A percentile compares a stretch with the other conserved stretches of the same genome.
phyloP scores from a whole-genome alignment of 2,329 filamentous ascomycete species.

The Fusarium pseudograminearum region DNA sequence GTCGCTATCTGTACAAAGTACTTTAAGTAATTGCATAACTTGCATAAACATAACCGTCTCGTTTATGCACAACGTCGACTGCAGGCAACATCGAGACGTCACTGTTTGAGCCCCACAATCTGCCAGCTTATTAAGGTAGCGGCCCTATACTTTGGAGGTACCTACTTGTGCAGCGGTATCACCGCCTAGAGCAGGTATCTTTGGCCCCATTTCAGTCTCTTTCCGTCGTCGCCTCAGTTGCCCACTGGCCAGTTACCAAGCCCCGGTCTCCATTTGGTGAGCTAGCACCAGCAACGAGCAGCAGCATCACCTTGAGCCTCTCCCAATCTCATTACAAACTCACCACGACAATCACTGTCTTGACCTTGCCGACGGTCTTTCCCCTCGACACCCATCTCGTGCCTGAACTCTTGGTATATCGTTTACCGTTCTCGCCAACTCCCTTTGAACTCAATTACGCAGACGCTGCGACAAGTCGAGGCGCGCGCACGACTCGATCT shows the following conservation, averaged over 20 bases:
- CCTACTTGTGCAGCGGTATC: conserved; percentile 22
- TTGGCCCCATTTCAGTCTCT: conserved; percentile 23
- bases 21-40: background rate
- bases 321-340: conserved; percentile 28
- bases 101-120: conserved; percentile 45
- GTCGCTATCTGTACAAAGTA: too few relatives aligned
- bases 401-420: conserved; percentile 9
- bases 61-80: conserved; percentile 26
- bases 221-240: conserved; percentile 29
- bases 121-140: conserved; percentile 35
- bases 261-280: conserved; percentile 41
- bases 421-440: conserved; percentile 15
- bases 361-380: conserved; percentile 7
- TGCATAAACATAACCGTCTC: conserved; percentile 17
- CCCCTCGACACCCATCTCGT: conserved; percentile 8
- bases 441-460: conserved; percentile 12
- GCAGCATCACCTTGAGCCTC: conserved; percentile 39
- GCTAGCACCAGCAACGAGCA: conserved; percentile 38
- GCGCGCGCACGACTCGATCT: conserved; percentile 45
- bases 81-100: conserved; percentile 55
- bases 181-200: conserved; percentile 34
- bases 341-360: conserved; percentile 16
- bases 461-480: conserved; percentile 43
- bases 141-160: conserved; percentile 39
- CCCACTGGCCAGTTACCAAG: conserved; percentile 40